Evolutionary conservation across 768 basidiomycete genomes (phyloP), one percentile per base, ranked within the genome.

Genomic region (Boletus pseudopeckii): DNA sequence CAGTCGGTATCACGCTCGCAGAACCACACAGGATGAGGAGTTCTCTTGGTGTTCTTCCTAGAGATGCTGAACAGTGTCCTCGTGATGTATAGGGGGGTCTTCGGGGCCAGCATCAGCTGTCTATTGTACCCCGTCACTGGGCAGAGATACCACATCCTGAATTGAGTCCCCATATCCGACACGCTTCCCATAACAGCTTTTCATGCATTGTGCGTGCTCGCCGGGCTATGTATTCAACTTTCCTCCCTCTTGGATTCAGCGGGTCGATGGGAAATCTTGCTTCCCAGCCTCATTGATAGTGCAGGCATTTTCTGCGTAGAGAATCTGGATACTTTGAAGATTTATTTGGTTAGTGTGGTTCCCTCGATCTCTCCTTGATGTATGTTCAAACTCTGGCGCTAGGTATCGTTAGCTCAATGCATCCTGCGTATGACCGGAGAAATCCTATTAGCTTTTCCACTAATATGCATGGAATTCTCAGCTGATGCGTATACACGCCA

Each of bases 121-220:
- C 30, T 44, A 38, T 54, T 46, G 7, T 55, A 52, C 54, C 52
- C 55, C 4, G 14, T 56, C 45, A 56, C 55, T 17, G 55, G 55
- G 7, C n/a, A n/a, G n/a, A n/a, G n/a, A n/a, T n/a, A n/a, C n/a
- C n/a, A n/a, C n/a, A n/a, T n/a, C n/a, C n/a, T 5, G 6, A 13
- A 54, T 44, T 52, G 52, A 15, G 24, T 33, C 5, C 30, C 34
- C 22, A 20, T 43, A 20, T 54, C 45, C 24, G 45, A 56, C n/a
- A 33, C 36, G 8, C 8, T 56, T 18, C 48, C n/a, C n/a, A n/a
- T n/a, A n/a, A n/a, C n/a, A n/a, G n/a, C n/a, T n/a, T n/a, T n/a
- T n/a, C n/a, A n/a, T n/a, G 30, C 41, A 6, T 8, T 56, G 40
- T 56, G 55, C 38, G 45, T 54, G 36, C 45, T 56, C 40, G 48